phyloP scores from a whole-genome alignment of 441 rosid species.

The Populus hybrid region DNA sequence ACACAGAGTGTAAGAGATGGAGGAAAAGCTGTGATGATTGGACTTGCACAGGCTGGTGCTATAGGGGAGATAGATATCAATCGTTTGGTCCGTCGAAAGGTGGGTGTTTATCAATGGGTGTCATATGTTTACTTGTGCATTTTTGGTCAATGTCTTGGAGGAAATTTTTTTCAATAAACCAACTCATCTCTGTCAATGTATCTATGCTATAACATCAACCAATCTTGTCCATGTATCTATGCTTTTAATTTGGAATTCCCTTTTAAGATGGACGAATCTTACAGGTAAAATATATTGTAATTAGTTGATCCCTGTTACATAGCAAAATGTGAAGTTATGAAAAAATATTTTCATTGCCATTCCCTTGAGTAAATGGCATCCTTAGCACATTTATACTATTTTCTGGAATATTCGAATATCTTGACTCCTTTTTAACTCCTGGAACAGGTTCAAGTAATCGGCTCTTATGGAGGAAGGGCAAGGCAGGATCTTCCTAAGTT shows the following conservation, averaged over 20 bases:
- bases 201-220: background rate
- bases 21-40: conserved; percentile 98
- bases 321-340: too few species aligned
- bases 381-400: too few species aligned
- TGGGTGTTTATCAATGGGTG: conserved; percentile 11
- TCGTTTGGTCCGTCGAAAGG: conserved; percentile 96
- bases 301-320: too few species aligned
- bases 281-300: too few species aligned
- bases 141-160: background rate
- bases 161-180: background rate
- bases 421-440: background rate
- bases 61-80: conserved; percentile 88
- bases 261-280: too few species aligned
- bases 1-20: conserved; percentile 82
- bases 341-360: too few species aligned
- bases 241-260: too few species aligned
- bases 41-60: conserved; percentile 73
- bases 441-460: conserved; percentile 75
- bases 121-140: background rate
- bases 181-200: background rate
- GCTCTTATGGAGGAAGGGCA: conserved; percentile 93
- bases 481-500: conserved; percentile 94
- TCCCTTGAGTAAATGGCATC: background rate
- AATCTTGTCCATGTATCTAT: background rate
- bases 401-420: background rate